Evolutionary conservation across 768 basidiomycete genomes (phyloP).

Genomic region (Podaxis mareebaensis): DNA sequence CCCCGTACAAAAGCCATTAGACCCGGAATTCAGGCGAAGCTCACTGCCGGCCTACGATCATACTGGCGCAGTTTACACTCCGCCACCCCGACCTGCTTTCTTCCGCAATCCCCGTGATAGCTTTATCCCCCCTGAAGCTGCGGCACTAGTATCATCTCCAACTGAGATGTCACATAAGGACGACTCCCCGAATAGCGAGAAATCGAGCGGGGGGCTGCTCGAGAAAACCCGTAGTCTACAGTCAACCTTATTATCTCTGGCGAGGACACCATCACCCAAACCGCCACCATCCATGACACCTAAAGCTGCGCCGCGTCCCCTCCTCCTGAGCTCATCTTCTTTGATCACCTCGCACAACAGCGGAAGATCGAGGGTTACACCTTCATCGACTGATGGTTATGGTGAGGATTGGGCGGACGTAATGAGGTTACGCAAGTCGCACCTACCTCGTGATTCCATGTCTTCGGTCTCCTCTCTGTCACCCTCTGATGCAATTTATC

Average conservation of each 20-base stretch:
- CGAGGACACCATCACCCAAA: conserved; percentile 22
- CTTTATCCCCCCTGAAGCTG: conserved; percentile 35
- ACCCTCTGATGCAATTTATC: conserved; percentile 47
- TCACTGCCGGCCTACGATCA: conserved; percentile 15
- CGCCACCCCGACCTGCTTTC: conserved; percentile 56
- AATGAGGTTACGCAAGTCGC: conserved; percentile 37
- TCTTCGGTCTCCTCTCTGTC: conserved; percentile 69
- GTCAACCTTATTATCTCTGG: conserved; percentile 5
- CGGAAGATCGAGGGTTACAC: conserved; percentile 22
- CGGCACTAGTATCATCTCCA: conserved; percentile 22
- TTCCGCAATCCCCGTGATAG: conserved; percentile 62
- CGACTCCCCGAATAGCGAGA: not conserved
- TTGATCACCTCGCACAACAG: conserved; percentile 37
- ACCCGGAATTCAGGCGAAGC: conserved; percentile 12
- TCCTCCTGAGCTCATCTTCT: conserved; percentile 59
- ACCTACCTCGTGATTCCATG: conserved; percentile 51
- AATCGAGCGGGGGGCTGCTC: conserved; percentile 20
- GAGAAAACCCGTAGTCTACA: conserved; percentile 25
- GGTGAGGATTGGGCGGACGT: conserved; percentile 50
- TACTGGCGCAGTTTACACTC: conserved; percentile 35
- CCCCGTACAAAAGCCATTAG: conserved; percentile 2
- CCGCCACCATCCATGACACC: conserved; percentile 32
- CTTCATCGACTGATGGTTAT: conserved; percentile 9
- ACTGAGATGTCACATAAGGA: conserved; percentile 19
- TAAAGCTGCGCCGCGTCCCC: conserved; percentile 63